Evolutionary conservation across 345 rosid species (phyloP).

Genomic region (Sapria himalayana): DNA sequence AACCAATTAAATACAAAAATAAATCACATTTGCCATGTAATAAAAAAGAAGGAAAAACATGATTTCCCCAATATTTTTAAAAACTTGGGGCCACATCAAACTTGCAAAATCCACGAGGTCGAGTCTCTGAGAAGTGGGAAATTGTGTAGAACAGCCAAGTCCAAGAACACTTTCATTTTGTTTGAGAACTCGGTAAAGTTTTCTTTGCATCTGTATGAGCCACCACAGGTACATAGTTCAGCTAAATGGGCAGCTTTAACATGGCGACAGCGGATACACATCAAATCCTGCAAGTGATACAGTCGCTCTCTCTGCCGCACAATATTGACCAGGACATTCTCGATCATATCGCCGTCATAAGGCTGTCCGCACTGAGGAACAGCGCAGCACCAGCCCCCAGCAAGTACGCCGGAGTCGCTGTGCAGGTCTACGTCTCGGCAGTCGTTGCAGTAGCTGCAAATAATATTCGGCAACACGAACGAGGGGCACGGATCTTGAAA

Average conservation of each 20-base stretch:
- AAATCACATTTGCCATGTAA: too few species aligned
- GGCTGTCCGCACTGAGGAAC: conserved; percentile 77
- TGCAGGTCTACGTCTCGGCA: conserved; percentile 79
- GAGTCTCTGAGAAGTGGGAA: conserved; percentile 41
- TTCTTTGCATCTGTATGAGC: conserved; percentile 62
- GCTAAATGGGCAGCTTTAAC: conserved; percentile 76
- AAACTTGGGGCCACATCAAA: too few species aligned
- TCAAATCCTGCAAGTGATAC: conserved; percentile 77
- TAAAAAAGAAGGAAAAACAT: too few species aligned
- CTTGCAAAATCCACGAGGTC: conserved; percentile 40
- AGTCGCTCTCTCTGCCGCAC: conserved; percentile 62
- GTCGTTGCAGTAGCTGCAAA: conserved; percentile 90
- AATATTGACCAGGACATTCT: conserved; percentile 67
- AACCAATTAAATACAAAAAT: too few species aligned
- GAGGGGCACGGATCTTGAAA: conserved; percentile 45
- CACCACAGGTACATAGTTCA: conserved; percentile 70
- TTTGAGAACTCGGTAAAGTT: conserved; percentile 32
- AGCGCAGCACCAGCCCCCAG: conserved; percentile 63
- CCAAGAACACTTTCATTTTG: conserved; percentile 52
- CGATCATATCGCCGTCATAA: conserved; percentile 53
- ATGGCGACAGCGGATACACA: conserved; percentile 64
- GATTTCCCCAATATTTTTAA: too few species aligned
- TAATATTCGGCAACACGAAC: conserved; percentile 56
- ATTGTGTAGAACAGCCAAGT: conserved; percentile 38
- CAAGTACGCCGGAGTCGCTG: conserved; percentile 39